A percentile compares a stretch with the other conserved stretches of the same genome.
These are phyloP conservation scores for Sicyos edulis DNA, from an alignment of 306 rosid genomes.

Conservation along the genomic window DNA sequence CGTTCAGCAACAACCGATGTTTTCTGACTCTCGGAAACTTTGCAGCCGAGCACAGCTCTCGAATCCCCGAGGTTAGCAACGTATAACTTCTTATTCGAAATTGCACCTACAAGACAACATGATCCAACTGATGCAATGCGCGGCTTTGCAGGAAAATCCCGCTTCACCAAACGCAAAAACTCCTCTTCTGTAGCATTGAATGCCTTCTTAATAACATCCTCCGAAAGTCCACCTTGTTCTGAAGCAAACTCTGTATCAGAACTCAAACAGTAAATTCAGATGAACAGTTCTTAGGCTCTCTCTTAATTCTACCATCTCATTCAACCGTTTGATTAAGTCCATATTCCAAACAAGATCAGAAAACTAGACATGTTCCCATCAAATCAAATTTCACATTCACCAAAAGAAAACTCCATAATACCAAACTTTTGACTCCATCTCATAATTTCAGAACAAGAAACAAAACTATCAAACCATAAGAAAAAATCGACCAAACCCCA, in stretches of 20 bases:
- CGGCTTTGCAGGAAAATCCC: constrained; percentile 44
- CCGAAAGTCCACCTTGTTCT: constrained; percentile 89
- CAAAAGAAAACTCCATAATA: background rate
- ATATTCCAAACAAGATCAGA: background rate
- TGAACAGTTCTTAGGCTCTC: background rate
- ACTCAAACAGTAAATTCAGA: constrained; percentile 21
- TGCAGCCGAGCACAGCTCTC: constrained; percentile 82
- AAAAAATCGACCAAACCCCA: background rate
- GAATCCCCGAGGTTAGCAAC: constrained; percentile 96
- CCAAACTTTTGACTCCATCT: background rate
- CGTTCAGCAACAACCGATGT: constrained; percentile 57
- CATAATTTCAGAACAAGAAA: background rate
- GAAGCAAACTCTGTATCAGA: constrained; percentile 54
- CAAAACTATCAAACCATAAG: background rate
- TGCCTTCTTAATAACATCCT: constrained; percentile 78
- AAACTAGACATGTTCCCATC: background rate
- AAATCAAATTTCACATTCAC: background rate
- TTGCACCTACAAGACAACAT: constrained; percentile 89
- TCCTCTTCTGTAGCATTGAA: constrained; percentile 84
- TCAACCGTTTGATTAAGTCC: background rate
- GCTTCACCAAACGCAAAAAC: constrained; percentile 65
- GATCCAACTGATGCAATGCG: constrained; percentile 87
- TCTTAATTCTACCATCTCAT: background rate
- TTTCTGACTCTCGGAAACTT: constrained; percentile 24
- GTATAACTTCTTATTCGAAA: constrained; percentile 57